Evolutionary conservation across 2,329 filamentous ascomycete genomes (phyloP).

Genomic region (Fusarium armeniacum): DNA sequence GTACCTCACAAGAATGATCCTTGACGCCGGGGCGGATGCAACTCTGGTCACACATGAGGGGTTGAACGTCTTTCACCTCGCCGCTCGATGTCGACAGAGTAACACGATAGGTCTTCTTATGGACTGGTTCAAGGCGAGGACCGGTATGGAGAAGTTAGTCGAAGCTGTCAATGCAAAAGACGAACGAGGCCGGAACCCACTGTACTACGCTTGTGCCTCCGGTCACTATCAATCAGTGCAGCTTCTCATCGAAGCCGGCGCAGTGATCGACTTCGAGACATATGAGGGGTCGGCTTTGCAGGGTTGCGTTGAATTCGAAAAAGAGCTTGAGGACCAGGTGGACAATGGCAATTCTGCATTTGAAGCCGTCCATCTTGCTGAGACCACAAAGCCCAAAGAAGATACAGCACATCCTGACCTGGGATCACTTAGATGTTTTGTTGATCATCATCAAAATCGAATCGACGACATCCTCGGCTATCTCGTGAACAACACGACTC

Average conservation of each 20-base stretch:
- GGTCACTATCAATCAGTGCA: constrained; percentile 48
- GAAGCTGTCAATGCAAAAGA: background rate
- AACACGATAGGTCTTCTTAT: constrained; percentile 55
- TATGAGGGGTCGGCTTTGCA: constrained; percentile 13
- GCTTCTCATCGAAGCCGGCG: constrained; percentile 45
- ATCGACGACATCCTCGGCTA: background rate
- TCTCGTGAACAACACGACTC: background rate
- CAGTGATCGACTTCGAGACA: background rate
- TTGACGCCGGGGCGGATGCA: constrained; percentile 57
- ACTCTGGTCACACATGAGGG: constrained; percentile 51
- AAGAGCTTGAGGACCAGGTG: background rate
- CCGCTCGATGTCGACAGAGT: constrained; percentile 51
- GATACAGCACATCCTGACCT: too few relatives aligned
- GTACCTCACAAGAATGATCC: constrained; percentile 45
- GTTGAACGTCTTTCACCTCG: constrained; percentile 58
- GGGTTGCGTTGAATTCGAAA: background rate
- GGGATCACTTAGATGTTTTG: too few relatives aligned
- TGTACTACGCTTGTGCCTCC: constrained; percentile 49
- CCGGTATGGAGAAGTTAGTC: fast-evolving
- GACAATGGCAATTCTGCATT: background rate
- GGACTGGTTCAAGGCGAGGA: constrained; percentile 8
- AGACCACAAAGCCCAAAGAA: background rate
- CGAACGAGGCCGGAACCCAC: constrained; percentile 26
- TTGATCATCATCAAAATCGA: too few relatives aligned
- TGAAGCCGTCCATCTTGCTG: background rate